Percentiles rank a stretch among this genome's conserved stretches.
Conservation (phyloP, 352 stramenopile species). For the Phytophthora constricta region DNA sequence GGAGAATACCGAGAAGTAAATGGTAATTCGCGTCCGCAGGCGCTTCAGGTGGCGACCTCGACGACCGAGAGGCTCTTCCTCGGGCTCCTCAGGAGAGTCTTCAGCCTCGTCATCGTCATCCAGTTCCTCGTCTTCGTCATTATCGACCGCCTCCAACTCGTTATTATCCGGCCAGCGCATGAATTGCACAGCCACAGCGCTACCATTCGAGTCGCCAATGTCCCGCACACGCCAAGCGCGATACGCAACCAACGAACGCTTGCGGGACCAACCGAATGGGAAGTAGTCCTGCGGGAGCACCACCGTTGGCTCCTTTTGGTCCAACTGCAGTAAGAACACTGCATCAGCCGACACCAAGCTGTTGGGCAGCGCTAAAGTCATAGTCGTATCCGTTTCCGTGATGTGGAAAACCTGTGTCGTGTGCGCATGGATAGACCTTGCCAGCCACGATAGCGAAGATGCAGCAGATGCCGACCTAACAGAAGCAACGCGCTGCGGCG, state of each 20-base stretch:
- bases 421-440: conserved; percentile 60
- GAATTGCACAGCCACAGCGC: conserved; percentile 56
- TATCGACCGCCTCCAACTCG: conserved; percentile 35
- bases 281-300: conserved; percentile 64
- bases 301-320: conserved; percentile 50
- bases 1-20: conserved; percentile 69
- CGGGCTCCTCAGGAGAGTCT: conserved; percentile 51
- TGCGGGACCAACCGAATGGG: conserved; percentile 57
- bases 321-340: conserved; percentile 59
- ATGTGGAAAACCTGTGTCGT: conserved; percentile 60
- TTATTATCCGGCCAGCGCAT: conserved; percentile 71
- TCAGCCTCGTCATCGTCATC: conserved; percentile 46
- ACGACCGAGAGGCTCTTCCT: conserved; percentile 51
- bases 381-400: conserved; percentile 62
- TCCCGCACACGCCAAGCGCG: conserved; percentile 67
- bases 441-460: conserved; percentile 55
- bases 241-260: conserved; percentile 64
- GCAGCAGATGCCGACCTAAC: conserved; percentile 36
- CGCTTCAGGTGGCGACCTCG: conserved; percentile 28
- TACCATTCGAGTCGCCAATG: conserved; percentile 56
- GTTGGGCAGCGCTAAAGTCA: conserved; percentile 65
- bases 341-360: conserved; percentile 61
- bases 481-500: conserved; percentile 37
- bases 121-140: conserved; percentile 51
- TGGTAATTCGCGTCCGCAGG: conserved; percentile 65